Conservation (phyloP, 2,329 filamentous ascomycete genomes). For the Exophiala bonariae region DNA sequence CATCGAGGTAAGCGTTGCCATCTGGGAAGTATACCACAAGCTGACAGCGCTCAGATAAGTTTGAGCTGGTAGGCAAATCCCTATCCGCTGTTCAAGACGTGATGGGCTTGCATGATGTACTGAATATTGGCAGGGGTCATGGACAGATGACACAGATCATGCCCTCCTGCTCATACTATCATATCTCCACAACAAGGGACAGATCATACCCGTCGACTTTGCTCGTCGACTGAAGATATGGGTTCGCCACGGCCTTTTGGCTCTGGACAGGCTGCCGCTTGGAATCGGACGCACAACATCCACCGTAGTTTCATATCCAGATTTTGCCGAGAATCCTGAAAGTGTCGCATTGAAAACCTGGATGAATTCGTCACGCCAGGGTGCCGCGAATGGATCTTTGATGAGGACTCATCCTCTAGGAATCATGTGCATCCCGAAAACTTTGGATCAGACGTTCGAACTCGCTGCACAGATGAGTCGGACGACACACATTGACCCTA, state of each 20-base stretch:
- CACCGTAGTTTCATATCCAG: background rate
- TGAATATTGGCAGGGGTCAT: background rate
- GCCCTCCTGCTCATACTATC: background rate
- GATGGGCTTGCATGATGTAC: background rate
- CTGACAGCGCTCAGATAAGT: background rate
- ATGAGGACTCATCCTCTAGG: background rate
- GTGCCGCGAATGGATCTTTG: background rate
- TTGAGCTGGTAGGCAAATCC: background rate
- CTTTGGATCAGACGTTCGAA: background rate
- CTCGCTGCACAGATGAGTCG: background rate
- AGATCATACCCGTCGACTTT: background rate
- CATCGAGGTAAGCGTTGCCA: background rate
- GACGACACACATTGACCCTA: background rate
- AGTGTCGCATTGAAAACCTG: background rate
- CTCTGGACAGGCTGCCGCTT: background rate
- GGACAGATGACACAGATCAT: slow-evolving; percentile 1
- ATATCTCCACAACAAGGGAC: background rate
- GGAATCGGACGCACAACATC: background rate
- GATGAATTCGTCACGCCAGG: background rate
- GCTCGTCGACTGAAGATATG: background rate
- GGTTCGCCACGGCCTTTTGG: background rate
- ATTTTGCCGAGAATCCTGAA: background rate
- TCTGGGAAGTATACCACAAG: background rate
- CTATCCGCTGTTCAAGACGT: background rate
- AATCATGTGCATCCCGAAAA: background rate